Percentiles rank a stretch among this genome's conserved stretches.
These are phyloP conservation scores for Boletus eberwhitei DNA, from an alignment of 768 basidiomycete species.

Conservation along the genomic window DNA sequence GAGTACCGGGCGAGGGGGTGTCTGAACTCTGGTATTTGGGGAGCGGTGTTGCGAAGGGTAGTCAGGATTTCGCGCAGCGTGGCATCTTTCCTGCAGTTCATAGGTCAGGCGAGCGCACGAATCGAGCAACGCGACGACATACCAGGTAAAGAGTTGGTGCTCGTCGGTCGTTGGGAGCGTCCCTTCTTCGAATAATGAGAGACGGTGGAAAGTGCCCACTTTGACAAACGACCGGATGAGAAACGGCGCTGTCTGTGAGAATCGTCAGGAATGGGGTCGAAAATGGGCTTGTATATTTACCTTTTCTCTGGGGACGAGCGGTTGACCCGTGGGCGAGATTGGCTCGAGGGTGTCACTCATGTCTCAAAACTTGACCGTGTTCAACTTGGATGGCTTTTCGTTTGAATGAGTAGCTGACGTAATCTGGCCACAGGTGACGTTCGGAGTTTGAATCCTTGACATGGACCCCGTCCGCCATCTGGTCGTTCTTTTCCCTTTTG, in stretches of 20 bases:
- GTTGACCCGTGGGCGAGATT: conserved; percentile 42
- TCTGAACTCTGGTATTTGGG: conserved; percentile 65
- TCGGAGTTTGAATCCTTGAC: too few species aligned
- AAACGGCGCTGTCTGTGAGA: conserved; percentile 68
- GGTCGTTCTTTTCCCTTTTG: too few species aligned
- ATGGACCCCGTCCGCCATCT: too few species aligned
- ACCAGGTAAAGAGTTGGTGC: conserved; percentile 83
- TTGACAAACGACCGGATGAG: conserved; percentile 81
- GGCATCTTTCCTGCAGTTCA: conserved; percentile 65
- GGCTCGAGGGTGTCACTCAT: conserved; percentile 38
- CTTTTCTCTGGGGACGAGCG: conserved; percentile 57
- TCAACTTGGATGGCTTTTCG: neutral
- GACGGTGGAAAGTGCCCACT: conserved; percentile 73
- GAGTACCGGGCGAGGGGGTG: conserved; percentile 81
- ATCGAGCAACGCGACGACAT: conserved; percentile 12
- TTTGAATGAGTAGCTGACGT: neutral
- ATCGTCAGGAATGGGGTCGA: neutral
- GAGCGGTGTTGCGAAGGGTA: conserved; percentile 69
- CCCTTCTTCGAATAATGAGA: conserved; percentile 74
- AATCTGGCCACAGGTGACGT: neutral
- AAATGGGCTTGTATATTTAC: conserved; percentile 22
- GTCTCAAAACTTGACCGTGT: neutral
- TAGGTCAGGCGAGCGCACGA: neutral
- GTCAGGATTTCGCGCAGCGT: conserved; percentile 77
- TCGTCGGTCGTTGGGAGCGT: conserved; percentile 76